A percentile compares a stretch with the other conserved stretches of the same genome.
Conservation (phyloP, 2,329 filamentous ascomycete genomes). For the Berkeleyomyces basicola region DNA sequence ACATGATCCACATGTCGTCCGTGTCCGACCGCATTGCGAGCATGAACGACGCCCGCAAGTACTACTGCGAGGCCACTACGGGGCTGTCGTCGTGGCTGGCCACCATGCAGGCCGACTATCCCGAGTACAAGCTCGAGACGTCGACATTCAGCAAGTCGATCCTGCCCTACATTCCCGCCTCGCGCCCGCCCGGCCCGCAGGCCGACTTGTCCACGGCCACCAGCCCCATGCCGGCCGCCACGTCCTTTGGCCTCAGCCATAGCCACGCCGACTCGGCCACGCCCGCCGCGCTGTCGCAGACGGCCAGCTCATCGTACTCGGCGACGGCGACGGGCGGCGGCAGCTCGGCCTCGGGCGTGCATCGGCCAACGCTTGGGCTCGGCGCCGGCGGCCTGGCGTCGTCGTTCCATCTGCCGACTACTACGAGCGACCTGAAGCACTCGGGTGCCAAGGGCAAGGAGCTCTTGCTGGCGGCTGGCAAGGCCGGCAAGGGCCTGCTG, state of each 20-base stretch:
- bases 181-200: background rate
- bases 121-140: constrained; percentile 30
- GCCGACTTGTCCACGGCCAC: background rate
- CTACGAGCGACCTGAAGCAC: constrained; percentile 30
- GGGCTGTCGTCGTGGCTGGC: constrained; percentile 9
- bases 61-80: background rate
- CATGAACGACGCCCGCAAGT: constrained; percentile 8
- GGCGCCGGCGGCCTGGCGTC: constrained; percentile 21
- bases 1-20: constrained; percentile 3
- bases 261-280: background rate
- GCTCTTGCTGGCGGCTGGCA: constrained; percentile 69
- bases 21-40: constrained; percentile 1
- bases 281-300: background rate
- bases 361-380: constrained; percentile 16
- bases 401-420: constrained; percentile 20
- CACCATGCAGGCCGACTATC: constrained; percentile 20
- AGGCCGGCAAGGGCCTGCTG: constrained; percentile 67
- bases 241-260: background rate
- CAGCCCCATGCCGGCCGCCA: background rate
- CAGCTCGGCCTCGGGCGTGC: background rate
- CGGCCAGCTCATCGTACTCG: background rate
- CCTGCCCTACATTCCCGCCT: background rate
- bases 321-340: background rate
- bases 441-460: constrained; percentile 68
- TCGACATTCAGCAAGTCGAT: constrained; percentile 18